phyloP scores from a whole-genome alignment of 108 stramenopile genomes.

The Pelagomonas calceolata region DNA sequence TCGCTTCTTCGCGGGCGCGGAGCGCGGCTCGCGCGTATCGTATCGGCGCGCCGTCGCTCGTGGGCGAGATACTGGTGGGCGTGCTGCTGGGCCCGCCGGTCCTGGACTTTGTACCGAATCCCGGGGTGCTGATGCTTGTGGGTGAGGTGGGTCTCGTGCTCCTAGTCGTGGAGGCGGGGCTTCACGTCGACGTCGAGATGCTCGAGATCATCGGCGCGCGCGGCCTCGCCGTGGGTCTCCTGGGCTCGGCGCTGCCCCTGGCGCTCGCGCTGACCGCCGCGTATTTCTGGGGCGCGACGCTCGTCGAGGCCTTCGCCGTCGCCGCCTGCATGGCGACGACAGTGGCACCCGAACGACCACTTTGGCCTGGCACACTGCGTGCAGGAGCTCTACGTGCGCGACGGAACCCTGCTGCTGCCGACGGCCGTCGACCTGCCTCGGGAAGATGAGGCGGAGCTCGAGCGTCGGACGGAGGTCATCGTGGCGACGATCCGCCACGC shows the following conservation, averaged over 20 bases:
- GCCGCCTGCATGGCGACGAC: slow-evolving; percentile 65
- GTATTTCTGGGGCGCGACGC: slow-evolving; percentile 37
- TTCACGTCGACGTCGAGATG: slow-evolving; percentile 63
- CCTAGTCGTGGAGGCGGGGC: slow-evolving; percentile 65
- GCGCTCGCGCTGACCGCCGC: slow-evolving; percentile 53
- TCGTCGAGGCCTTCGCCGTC: slow-evolving; percentile 46
- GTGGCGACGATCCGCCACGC: neutral
- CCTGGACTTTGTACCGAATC: slow-evolving; percentile 52
- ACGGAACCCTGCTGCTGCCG: neutral
- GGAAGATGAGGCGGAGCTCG: too few relatives aligned
- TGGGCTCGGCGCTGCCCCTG: slow-evolving; percentile 65
- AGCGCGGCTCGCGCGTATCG: too few relatives aligned
- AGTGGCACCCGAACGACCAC: neutral
- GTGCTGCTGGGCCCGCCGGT: slow-evolving; percentile 58
- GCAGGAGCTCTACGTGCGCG: neutral
- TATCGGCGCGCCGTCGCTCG: slow-evolving; percentile 57
- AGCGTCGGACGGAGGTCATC: slow-evolving; percentile 1
- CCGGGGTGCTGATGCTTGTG: slow-evolving; percentile 54
- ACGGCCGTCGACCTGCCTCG: neutral
- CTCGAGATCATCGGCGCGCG: slow-evolving; percentile 61
- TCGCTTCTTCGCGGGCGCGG: too few relatives aligned
- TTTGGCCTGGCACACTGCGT: neutral
- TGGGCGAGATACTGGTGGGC: slow-evolving; percentile 62
- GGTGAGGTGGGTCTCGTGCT: slow-evolving; percentile 65
- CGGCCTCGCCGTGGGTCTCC: slow-evolving; percentile 58